These are phyloP conservation scores for Cyphellophora attinorum DNA, from an alignment of 2,329 filamentous ascomycete genomes.

Conservation along the genomic window DNA sequence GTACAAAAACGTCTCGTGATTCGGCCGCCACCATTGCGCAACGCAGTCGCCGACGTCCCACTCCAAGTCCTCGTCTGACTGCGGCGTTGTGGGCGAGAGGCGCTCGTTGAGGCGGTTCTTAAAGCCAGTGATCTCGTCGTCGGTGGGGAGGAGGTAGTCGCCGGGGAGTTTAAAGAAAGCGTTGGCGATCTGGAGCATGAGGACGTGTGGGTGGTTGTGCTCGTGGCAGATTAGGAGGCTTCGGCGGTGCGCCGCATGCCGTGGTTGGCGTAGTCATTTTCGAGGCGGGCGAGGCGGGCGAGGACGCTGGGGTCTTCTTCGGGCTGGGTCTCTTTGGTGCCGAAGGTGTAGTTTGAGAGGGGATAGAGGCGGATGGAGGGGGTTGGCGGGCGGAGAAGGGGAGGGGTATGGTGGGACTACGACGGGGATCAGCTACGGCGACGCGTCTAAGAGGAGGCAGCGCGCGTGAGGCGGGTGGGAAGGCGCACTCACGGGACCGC, in stretches of 20 bases:
- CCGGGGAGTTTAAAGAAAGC: conserved; percentile 98
- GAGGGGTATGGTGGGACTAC: conserved; percentile 64
- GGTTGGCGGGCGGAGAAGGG: conserved; percentile 86
- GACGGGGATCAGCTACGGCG: neutral
- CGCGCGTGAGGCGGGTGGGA: too few species aligned
- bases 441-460: too few species aligned
- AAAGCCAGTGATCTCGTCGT: conserved; percentile 92
- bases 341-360: conserved; percentile 97
- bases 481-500: neutral
- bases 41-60: conserved; percentile 94
- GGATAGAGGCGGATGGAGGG: conserved; percentile 83
- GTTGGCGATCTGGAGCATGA: conserved; percentile 99
- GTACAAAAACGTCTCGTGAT: conserved; percentile 99
- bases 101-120: conserved; percentile 86
- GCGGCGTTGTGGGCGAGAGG: conserved; percentile 81
- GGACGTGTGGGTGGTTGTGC: conserved; percentile 95
- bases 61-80: conserved; percentile 54
- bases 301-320: conserved; percentile 96
- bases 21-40: conserved; percentile 97
- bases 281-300: conserved; percentile 82
- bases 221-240: conserved; percentile 95
- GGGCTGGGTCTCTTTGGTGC: conserved; percentile 94
- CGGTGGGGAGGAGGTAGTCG: conserved; percentile 78
- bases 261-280: conserved; percentile 84
- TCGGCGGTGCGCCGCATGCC: conserved; percentile 97